phyloP scores from a whole-genome alignment of 192 early-diverging fungal species.

The Podila epicladia region DNA sequence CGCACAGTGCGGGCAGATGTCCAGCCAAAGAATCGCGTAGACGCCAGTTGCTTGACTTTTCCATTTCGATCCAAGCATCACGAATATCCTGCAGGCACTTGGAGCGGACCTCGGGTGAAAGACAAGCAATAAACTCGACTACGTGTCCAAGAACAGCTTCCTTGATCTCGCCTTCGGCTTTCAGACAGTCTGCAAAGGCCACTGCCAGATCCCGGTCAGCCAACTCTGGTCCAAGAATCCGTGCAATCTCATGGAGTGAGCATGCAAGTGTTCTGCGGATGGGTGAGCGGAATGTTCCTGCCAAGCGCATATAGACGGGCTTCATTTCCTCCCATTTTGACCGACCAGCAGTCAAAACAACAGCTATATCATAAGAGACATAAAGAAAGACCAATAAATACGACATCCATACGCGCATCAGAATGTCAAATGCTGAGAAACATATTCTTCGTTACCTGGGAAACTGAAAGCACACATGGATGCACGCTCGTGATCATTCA shows the following conservation, averaged over 20 bases:
- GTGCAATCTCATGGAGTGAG: conserved; percentile 67
- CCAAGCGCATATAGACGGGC: conserved; percentile 35
- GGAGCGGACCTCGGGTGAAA: conserved; percentile 67
- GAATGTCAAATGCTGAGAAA: background rate
- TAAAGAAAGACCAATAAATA: background rate
- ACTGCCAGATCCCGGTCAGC: conserved; percentile 62
- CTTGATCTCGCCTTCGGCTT: conserved; percentile 72
- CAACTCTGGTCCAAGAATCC: conserved; percentile 61
- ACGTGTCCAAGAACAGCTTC: conserved; percentile 74
- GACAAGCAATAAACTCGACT: conserved; percentile 69
- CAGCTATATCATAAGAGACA: conserved; percentile 42
- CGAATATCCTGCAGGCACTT: conserved; percentile 71
- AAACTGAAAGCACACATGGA: conserved; percentile 68
- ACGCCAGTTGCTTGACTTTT: conserved; percentile 73
- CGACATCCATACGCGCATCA: no score
- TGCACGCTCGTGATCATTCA: conserved; percentile 62
- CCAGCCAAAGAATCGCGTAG: conserved; percentile 74
- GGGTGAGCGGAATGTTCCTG: conserved; percentile 55
- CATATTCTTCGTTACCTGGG: conserved; percentile 40
- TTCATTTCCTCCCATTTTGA: conserved; percentile 67
- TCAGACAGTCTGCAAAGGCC: conserved; percentile 62
- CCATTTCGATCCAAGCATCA: conserved; percentile 74
- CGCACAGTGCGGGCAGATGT: conserved; percentile 71
- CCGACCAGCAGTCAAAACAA: conserved; percentile 63
- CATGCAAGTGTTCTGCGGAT: conserved; percentile 67